Base-by-base conservation (phyloP, 2,329 filamentous ascomycete genomes). In the Monilinia laxa region DNA sequence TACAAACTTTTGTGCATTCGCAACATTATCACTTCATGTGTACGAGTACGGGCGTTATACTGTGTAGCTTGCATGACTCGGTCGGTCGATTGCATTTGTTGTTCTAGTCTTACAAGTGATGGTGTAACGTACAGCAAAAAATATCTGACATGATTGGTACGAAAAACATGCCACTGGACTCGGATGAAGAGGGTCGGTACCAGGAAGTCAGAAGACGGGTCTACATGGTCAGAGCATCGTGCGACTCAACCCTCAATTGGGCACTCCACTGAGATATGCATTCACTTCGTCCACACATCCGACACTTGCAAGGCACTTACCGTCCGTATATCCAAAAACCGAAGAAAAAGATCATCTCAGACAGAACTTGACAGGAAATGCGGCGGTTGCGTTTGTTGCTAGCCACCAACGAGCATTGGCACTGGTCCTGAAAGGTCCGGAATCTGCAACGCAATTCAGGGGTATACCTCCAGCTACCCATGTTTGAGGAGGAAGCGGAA, bases 61-160 rank as follows among this genome's bases (percentile, higher is more conserved):
- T 49, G 57, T 65, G 55, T 12, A 54, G 16, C 28, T 51, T 67
- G 68, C 62, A 65, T 69, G 66, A 62, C 59, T 65, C 57, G 68
- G 49, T 60, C 66, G 68, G 62, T 47, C 59, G 58, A 49, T 53
- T 69, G 68, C 68, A 69, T 67, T n/a, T 57, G 52, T 49, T 66
- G 66, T 62, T 62, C 51, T 62, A 31, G 52, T 35, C 23, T 56
- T 35, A 55, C 56, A 55, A 58, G 45, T 65, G 35, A 60, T 58
- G 60, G 57, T 57, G 62, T 65, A 69, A 68, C 66, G 57, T 69
- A 58, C 66, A 65, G 53, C 40, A 62, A 35, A 23, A 14, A 53
- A 35, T 38, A 31, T 20, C 38, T 23, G 40, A 51, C 25, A 42
- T 65, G 56, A 62, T 65, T 62, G 55, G 64, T 53, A 62, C 35